phyloP scores from a whole-genome alignment of 495 filamentous ascomycete genomes.

The Neurospora cerealis region DNA sequence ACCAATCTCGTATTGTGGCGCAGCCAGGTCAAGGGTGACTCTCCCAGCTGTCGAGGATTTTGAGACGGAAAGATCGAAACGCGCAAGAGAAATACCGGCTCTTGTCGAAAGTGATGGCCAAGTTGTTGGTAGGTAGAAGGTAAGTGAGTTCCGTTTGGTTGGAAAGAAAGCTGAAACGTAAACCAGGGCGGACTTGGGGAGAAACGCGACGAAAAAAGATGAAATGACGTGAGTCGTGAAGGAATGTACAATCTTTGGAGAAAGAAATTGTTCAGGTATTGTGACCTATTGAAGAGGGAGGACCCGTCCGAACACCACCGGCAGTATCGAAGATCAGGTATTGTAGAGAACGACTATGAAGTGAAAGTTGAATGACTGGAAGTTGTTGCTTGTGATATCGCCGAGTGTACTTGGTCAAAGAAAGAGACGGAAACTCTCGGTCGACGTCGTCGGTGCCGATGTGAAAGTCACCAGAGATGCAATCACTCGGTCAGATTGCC shows the following conservation, averaged over 20 bases:
- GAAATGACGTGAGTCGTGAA: background rate
- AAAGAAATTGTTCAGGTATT: background rate
- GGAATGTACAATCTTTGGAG: background rate
- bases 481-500: background rate
- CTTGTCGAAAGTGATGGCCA: background rate
- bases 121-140: background rate
- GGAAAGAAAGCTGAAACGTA: background rate
- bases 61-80: background rate
- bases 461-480: background rate
- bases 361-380: background rate
- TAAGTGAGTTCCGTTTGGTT: background rate
- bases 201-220: background rate
- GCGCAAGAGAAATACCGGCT: background rate
- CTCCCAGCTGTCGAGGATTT: background rate
- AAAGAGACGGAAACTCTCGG: background rate
- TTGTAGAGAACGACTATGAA: background rate
- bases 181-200: background rate
- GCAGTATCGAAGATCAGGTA: background rate
- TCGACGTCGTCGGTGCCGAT: background rate
- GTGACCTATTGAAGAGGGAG: background rate
- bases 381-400: background rate
- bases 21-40: constrained; percentile 2
- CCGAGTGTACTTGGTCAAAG: background rate
- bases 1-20: constrained; percentile 15
- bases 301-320: background rate